Conservation (phyloP, 257 asterid genomes). For the Echites panduratus region DNA sequence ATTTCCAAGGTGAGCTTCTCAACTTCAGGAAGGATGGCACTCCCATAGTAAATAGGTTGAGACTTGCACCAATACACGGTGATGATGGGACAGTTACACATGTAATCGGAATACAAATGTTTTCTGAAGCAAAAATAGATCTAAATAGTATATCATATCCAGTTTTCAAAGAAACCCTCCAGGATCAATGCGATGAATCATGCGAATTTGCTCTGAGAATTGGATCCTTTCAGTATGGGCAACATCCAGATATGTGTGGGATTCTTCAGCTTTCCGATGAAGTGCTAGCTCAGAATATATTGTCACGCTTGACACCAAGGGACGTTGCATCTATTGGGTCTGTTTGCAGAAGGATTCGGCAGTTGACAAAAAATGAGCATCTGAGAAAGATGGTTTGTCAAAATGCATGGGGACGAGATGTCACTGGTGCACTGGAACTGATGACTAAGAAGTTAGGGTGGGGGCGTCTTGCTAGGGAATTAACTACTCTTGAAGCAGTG, state of each 20-base stretch:
- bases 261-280: constrained; percentile 83
- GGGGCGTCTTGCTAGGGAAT: constrained; percentile 89
- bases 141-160: constrained; percentile 71
- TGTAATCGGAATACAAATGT: constrained; percentile 67
- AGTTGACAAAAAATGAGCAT: constrained; percentile 68
- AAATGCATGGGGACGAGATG: constrained; percentile 93
- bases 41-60: constrained; percentile 68
- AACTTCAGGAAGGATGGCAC: constrained; percentile 93
- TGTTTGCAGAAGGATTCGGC: constrained; percentile 75
- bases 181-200: constrained; percentile 29
- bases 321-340: constrained; percentile 91
- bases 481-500: constrained; percentile 83
- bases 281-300: constrained; percentile 76
- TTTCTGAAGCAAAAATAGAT: constrained; percentile 68
- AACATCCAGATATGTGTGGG: constrained; percentile 42
- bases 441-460: constrained; percentile 77
- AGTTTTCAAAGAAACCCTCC: constrained; percentile 61
- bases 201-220: constrained; percentile 32
- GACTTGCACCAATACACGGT: constrained; percentile 66
- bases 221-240: constrained; percentile 29
- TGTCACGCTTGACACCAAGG: constrained; percentile 75
- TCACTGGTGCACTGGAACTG: constrained; percentile 67
- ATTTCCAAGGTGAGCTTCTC: constrained; percentile 88
- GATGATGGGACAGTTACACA: constrained; percentile 84
- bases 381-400: constrained; percentile 82